Conservation (phyloP, 108 stramenopile genomes). For the Stephanodiscus triporus region DNA sequence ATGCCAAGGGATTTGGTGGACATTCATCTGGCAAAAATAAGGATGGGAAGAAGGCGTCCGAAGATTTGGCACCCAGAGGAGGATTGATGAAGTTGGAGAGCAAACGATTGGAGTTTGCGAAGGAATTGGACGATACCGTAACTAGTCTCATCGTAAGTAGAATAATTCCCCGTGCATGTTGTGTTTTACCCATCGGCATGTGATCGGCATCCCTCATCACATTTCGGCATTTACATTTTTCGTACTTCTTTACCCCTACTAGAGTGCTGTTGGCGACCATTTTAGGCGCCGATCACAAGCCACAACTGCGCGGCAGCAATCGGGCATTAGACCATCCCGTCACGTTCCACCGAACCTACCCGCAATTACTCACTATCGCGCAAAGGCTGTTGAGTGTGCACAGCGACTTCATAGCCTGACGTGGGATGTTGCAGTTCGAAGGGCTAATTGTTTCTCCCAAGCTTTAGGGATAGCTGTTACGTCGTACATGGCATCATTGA, state of each 20-base stretch:
- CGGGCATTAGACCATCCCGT: conserved; percentile 56
- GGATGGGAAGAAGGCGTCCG: conserved; percentile 24
- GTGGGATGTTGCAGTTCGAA: conserved; percentile 78
- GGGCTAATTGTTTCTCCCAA: conserved; percentile 87
- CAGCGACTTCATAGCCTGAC: conserved; percentile 77
- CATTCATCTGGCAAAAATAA: conserved; percentile 41
- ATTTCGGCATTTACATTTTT: background rate
- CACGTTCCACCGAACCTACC: conserved; percentile 49
- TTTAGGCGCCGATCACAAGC: conserved; percentile 44
- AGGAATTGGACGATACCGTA: conserved; percentile 54
- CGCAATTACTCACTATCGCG: conserved; percentile 48
- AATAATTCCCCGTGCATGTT: background rate
- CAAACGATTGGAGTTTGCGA: conserved; percentile 56
- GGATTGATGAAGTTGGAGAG: conserved; percentile 81
- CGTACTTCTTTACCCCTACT: conserved; percentile 16
- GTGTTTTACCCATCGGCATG: background rate
- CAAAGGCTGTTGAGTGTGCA: conserved; percentile 61
- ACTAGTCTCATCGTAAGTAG: conserved; percentile 38
- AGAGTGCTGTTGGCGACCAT: conserved; percentile 58
- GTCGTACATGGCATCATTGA: conserved; percentile 72
- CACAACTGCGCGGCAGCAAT: conserved; percentile 50
- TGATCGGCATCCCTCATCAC: background rate
- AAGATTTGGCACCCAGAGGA: conserved; percentile 49
- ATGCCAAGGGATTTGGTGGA: conserved; percentile 83
- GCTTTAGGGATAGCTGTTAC: conserved; percentile 78